Base-by-base conservation (phyloP, 345 rosid species). In the Brassica nigra region DNA sequence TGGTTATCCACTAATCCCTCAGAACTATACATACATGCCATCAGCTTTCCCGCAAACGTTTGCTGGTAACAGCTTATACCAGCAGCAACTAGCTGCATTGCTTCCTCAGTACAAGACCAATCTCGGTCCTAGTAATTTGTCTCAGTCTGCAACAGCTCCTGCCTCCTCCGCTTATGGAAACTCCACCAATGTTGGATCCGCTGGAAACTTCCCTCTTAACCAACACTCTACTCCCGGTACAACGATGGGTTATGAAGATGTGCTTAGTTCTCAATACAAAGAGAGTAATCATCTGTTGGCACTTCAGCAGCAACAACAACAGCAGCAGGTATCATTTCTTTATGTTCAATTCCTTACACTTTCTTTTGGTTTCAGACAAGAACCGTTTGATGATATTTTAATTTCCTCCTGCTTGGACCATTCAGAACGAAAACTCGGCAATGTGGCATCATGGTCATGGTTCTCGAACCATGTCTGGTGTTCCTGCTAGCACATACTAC, bases 31-130 rank as follows among this genome's bases (percentile, higher is more conserved):
- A 0, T 93, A 91, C 68, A 86, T 95, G 97, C 98, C 98, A 62
- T 91, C 98, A 0, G 95, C 95, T 76, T 95, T 83, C 80, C 98
- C 91, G 88, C 99, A 95, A 86, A 73, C 89, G 44, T 90, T 84
- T 82, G 86, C 97, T 57, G 95, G 97, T 66, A 95, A 85, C 75
- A 92, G 82, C 80, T 71, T 92, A 28, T 92, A 92, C 80, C 94
- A 90, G 81, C 99, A 95, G 84, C 92, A 96, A 57, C 83, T 90
- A 78, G 97, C 96, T 30, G 89, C 96, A 7, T 79, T 88, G 70
- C 98, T 88, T 54, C 99, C 97, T 4, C 99, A 95, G 78, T 92
- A 91, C 84, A 95, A 91, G 83, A 91, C 87, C 74, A 92, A 86
- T 68, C 87, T 88, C 44, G 86, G 98, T 39, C 90, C 92, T 0